Evolutionary conservation across 345 rosid genomes (phyloP), one percentile per base, ranked within the genome.

Genomic region (Hibiscus tridactylites): DNA sequence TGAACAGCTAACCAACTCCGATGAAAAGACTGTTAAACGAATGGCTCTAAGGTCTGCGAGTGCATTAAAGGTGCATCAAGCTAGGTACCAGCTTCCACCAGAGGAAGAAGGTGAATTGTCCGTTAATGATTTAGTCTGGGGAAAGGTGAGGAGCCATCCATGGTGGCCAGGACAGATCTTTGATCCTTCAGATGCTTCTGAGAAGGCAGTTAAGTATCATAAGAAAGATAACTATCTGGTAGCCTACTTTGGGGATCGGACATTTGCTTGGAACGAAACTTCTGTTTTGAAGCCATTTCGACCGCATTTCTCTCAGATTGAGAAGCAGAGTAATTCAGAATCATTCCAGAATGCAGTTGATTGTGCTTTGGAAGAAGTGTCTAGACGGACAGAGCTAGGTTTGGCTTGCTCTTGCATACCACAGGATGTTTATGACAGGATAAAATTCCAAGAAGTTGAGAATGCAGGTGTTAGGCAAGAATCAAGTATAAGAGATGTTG

Each of bases 81-180:
- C 79, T 67, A 72, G 58, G 53, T 87, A 84, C 83, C 79, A 68
- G 75, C 79, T 83, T 57, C 85, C 76, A 1, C 73, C 42, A 5
- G 86, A 81, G 47, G 75, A 83, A 70, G 86, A 84, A 73, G 85
- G 81, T 39, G 85, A 75, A 33, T 79, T 85, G 61, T 61, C 68
- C 28, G 85, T 89, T 64, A 81, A 86, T 39, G 91, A 87, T 76
- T 78, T 87, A 79, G 91, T 89, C 12, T 89, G 95, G 95, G 90
- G 91, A 33, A 89, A 89, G 77, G 90, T 87, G 53, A 84, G 88
- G 77, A 87, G 91, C 82, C 91, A 89, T 78, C 95, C 90, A 2
- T 87, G 91, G 95, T 89, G 95, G 95, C 95, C 95, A 69, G 95
- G 95, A 6, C 91, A 89, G 81, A 89, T 89, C 57, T 86, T 83